These are phyloP conservation scores for Eremothecium gossypii DNA, from an alignment of 1,139 yeast species.

Conservation along the genomic window DNA sequence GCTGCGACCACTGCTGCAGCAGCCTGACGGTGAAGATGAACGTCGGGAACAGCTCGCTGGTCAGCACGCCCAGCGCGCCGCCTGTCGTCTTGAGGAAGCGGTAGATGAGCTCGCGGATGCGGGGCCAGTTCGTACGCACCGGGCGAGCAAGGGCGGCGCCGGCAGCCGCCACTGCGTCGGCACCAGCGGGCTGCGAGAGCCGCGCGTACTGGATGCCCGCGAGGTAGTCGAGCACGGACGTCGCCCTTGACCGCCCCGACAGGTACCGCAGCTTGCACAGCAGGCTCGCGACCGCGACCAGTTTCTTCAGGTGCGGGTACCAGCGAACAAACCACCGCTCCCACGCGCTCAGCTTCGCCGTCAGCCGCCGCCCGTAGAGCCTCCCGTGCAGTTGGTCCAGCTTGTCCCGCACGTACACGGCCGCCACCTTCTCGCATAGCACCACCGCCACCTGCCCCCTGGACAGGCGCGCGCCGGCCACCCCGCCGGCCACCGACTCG, in stretches of 20 bases:
- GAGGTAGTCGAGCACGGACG: conserved; percentile 53
- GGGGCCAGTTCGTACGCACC: neutral
- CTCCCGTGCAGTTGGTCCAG: conserved; percentile 57
- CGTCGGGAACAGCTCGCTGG: conserved; percentile 51
- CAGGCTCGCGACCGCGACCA: conserved; percentile 44
- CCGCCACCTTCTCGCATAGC: conserved; percentile 53
- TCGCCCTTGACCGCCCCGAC: conserved; percentile 58
- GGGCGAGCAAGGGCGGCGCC: neutral
- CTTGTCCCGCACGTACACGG: conserved; percentile 64
- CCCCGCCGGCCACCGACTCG: conserved; percentile 33
- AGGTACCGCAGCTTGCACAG: conserved; percentile 55
- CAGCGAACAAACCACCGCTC: conserved; percentile 40
- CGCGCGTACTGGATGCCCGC: conserved; percentile 65
- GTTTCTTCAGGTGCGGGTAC: conserved; percentile 53
- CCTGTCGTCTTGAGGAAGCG: neutral
- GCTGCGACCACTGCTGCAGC: conserved; percentile 82
- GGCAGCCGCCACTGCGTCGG: neutral
- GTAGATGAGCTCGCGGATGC: neutral
- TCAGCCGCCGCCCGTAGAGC: conserved; percentile 40
- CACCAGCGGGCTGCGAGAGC: conserved; percentile 23
- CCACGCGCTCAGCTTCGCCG: conserved; percentile 29
- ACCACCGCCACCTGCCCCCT: conserved; percentile 48
- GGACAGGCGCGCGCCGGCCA: conserved; percentile 35
- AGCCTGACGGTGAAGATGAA: conserved; percentile 80
- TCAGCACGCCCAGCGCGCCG: neutral